phyloP scores from a whole-genome alignment of 202 grass and related monocot genomes.

The Setaria viridis region DNA sequence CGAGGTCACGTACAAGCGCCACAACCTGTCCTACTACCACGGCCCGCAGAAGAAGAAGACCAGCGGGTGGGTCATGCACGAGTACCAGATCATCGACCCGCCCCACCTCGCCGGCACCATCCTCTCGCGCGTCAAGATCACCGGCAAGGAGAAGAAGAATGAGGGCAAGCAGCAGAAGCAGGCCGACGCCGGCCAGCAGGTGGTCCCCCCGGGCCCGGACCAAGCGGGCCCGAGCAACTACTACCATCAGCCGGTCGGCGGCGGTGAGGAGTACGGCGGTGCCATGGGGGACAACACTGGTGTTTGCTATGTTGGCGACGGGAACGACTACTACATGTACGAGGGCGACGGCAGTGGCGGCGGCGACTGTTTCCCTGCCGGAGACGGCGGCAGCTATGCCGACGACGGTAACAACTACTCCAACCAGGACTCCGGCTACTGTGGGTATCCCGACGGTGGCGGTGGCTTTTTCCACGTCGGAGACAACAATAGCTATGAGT shows the following conservation, averaged over 20 bases:
- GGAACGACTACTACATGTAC: neutral
- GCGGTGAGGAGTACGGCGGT: neutral
- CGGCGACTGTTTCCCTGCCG: neutral
- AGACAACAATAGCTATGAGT: no score
- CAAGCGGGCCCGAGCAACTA: constrained; percentile 1
- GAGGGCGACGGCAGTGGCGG: no score
- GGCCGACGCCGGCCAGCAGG: neutral
- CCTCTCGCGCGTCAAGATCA: neutral
- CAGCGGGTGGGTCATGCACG: constrained; percentile 26
- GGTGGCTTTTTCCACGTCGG: no score
- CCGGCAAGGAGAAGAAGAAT: neutral
- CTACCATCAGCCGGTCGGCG: neutral
- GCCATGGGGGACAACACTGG: neutral
- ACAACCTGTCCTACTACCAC: constrained; percentile 15
- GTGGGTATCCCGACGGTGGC: no score
- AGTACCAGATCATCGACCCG: constrained; percentile 12
- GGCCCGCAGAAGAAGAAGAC: rapidly evolving
- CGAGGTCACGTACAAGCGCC: constrained; percentile 1
- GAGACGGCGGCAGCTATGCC: neutral
- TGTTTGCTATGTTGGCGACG: neutral
- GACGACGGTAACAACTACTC: no score
- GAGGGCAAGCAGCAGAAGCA: neutral
- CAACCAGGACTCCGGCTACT: no score
- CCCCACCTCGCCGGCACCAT: neutral
- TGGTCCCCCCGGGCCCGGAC: neutral